Evolutionary conservation across 164 flowering plant genomes (phyloP).

Genomic region (Magnolia changhungtana): DNA sequence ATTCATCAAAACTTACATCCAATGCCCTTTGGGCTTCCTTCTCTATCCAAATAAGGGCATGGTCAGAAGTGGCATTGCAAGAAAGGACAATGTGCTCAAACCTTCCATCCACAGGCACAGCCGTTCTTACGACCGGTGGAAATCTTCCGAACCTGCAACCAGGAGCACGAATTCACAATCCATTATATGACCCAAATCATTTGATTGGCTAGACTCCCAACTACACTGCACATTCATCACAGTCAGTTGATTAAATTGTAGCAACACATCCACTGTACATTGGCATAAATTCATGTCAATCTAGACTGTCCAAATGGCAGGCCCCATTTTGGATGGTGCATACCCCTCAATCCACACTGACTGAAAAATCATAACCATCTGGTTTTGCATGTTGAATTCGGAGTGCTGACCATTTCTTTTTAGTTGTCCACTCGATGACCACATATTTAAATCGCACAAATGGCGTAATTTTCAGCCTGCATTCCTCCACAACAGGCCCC

Average conservation of each 20-base stretch:
- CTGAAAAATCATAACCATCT: not conserved
- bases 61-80: constrained; percentile 67
- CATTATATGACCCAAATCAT: not conserved
- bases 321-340: not conserved
- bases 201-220: not conserved
- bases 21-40: constrained; percentile 64
- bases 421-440: not conserved
- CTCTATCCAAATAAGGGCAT: constrained; percentile 65
- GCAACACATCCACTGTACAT: not conserved
- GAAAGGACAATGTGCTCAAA: constrained; percentile 69
- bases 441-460: not conserved
- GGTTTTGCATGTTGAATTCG: not conserved
- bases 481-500: no score
- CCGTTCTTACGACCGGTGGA: constrained; percentile 65
- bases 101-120: constrained; percentile 78
- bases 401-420: not conserved
- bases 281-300: not conserved
- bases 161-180: not conserved
- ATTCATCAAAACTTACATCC: constrained; percentile 44
- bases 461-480: no score
- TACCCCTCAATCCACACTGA: not conserved
- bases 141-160: constrained; percentile 55
- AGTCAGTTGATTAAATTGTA: no score
- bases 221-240: not conserved
- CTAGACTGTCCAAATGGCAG: not conserved